Base-by-base conservation (phyloP, 176 grass and related monocot species). In the Aegilops umbellulata region DNA sequence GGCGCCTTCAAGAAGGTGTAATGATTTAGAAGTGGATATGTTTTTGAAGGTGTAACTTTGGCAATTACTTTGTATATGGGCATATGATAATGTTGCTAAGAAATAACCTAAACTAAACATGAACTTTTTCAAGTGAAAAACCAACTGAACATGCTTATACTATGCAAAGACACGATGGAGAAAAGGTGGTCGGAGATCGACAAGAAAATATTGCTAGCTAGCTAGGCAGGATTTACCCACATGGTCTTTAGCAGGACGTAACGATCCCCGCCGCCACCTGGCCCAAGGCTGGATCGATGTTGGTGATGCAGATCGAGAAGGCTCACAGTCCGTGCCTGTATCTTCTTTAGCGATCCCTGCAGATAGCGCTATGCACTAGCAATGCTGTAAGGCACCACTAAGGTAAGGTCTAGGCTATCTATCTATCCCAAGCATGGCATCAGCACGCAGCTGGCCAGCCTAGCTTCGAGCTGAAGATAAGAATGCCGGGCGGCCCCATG, bases 401-500 rank as follows among this genome's bases (percentile, higher is more conserved):
- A 17, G 49, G 49, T 53, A 19, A 53, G 49, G 49, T 53, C 5
- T 53, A 53, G 49, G 49, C 49, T 53, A 17, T 19, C 49, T 51
- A 17, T 49, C 46, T 51, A 17, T 51, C 49, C 16, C 71, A 44
- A 42, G 34, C 69, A 46, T 44, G 70, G 70, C 38, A 44, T 74
- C 70, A 70, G 68, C 68, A 53, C 16, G 49, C 49, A 53, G 49
- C 49, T 53, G 49, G 49, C 16, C 49, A 53, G 15, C 49, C 49
- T 53, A 53, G 49, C 49, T 53, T 53, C 49, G 16, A 51, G 42
- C 46, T 87, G 15, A 16, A 75, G 89, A 90, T 87, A 87, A 90
- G 85, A 84, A 68, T 46, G 80, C 32, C 67, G 60, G 22, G 14
- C 49, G 58, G 77, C 23, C 66, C 84, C 80, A 90, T 79, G 25